A percentile compares a stretch with the other conserved stretches of the same genome.
Conservation (phyloP, 495 filamentous ascomycete genomes). For the Penicillium odoratum region DNA sequence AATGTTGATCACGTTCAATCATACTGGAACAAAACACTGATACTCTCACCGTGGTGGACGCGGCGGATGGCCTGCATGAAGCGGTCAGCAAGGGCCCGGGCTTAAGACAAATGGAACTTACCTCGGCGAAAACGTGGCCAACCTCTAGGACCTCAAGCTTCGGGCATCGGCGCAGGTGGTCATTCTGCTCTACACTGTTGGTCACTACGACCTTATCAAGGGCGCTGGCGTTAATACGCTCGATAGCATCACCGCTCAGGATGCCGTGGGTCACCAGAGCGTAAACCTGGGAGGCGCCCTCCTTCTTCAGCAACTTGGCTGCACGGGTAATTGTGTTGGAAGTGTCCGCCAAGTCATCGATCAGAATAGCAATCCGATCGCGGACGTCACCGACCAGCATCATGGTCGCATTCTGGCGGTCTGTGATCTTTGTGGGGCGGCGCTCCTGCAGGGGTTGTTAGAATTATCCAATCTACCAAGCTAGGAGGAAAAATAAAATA, state of each 20-base stretch:
- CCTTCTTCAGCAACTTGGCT: constrained; percentile 93
- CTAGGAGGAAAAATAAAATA: constrained; percentile 11
- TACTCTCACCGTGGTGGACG: constrained; percentile 97
- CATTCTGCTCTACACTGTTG: constrained; percentile 89
- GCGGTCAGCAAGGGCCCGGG: constrained; percentile 20
- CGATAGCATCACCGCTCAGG: constrained; percentile 89
- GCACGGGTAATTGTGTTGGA: constrained; percentile 95
- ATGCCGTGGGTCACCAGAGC: constrained; percentile 94
- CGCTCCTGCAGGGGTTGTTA: constrained; percentile 67
- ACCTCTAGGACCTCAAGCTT: constrained; percentile 94
- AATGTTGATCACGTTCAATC: constrained; percentile 46
- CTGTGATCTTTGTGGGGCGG: constrained; percentile 87
- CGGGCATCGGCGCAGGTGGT: constrained; percentile 68
- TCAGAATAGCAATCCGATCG: constrained; percentile 77
- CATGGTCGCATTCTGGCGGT: constrained; percentile 96
- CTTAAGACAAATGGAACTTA: constrained; percentile 31
- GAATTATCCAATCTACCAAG: constrained; percentile 6
- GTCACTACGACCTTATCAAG: constrained; percentile 92
- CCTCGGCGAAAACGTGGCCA: constrained; percentile 90
- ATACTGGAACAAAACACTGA: constrained; percentile 94
- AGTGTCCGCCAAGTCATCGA: constrained; percentile 95
- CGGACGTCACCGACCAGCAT: constrained; percentile 93
- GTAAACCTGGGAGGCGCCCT: constrained; percentile 83
- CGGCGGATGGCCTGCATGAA: constrained; percentile 77
- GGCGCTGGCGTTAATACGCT: constrained; percentile 85